Conservation (phyloP, 768 basidiomycete species). For the Kwoniella sp. region DNA sequence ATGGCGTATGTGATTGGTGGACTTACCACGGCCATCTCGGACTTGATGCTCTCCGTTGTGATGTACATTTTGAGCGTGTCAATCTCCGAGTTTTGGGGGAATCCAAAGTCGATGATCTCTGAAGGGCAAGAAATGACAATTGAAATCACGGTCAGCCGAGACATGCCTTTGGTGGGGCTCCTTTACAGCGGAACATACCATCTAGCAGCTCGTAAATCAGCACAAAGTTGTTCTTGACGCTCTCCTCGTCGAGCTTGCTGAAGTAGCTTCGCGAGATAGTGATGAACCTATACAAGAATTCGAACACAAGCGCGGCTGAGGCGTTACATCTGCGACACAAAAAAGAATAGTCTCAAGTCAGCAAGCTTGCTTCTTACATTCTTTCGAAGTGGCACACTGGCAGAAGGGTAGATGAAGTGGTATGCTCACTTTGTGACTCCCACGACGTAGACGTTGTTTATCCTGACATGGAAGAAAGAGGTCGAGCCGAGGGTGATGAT, state of each 20-base stretch:
- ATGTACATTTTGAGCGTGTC: conserved; percentile 98
- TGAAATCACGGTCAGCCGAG: too few relatives aligned
- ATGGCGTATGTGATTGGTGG: not conserved
- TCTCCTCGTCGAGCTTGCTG: conserved; percentile 96
- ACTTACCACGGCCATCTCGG: conserved; percentile 78
- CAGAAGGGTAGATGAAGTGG: not conserved
- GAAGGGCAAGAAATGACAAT: too few relatives aligned
- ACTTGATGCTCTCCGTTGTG: conserved; percentile 92
- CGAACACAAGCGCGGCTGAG: conserved; percentile 96
- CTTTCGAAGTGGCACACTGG: not conserved
- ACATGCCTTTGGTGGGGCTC: too few relatives aligned
- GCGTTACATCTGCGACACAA: conserved; percentile 79
- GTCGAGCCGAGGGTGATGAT: conserved; percentile 97
- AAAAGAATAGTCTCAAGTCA: not conserved
- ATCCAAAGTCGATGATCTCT: conserved; percentile 99
- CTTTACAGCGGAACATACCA: too few relatives aligned
- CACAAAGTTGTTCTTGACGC: conserved; percentile 98
- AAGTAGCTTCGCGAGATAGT: conserved; percentile 94
- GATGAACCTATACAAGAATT: conserved; percentile 96
- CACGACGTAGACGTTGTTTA: conserved; percentile 93
- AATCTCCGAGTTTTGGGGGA: conserved; percentile 97
- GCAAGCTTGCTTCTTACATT: not conserved
- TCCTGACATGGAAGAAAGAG: conserved; percentile 95
- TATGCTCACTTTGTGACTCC: conserved; percentile 84
- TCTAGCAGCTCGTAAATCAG: conserved; percentile 97